phyloP scores from a whole-genome alignment of 2,329 filamentous ascomycete species.

The Colletotrichum tamarilloi region DNA sequence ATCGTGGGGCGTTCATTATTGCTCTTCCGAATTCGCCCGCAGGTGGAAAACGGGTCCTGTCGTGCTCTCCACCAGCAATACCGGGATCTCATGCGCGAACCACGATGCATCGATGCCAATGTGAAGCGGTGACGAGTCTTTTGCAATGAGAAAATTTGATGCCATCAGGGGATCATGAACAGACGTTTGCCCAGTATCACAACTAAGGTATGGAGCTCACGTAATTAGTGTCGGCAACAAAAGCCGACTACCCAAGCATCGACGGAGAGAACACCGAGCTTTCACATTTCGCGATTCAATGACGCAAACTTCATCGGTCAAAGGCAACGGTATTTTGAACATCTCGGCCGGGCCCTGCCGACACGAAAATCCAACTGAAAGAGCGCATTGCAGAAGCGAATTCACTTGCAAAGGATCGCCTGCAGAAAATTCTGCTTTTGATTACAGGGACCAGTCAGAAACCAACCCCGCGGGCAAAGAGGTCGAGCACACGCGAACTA shows the following conservation, averaged over 20 bases:
- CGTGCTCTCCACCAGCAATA: background rate
- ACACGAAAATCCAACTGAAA: background rate
- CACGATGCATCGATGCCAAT: too few species aligned
- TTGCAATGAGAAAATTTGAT: background rate
- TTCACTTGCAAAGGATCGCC: background rate
- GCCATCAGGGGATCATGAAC: background rate
- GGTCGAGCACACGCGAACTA: background rate
- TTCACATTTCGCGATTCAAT: background rate
- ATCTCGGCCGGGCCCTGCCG: constrained; percentile 14
- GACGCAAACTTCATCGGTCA: too few species aligned
- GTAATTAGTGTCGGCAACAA: background rate
- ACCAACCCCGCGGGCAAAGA: background rate
- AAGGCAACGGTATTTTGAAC: background rate
- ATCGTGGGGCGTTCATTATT: background rate
- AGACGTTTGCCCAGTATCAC: background rate
- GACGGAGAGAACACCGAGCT: background rate
- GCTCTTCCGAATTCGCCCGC: constrained; percentile 13
- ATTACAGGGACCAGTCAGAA: constrained; percentile 9
- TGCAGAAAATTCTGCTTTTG: background rate
- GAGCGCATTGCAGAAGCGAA: background rate
- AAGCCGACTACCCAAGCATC: background rate
- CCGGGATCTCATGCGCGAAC: background rate
- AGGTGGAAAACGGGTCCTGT: background rate
- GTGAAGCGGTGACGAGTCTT: too few species aligned
- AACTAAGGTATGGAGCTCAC: background rate